Conservation (phyloP, 495 filamentous ascomycete genomes). For the Aspergillus campestris region DNA sequence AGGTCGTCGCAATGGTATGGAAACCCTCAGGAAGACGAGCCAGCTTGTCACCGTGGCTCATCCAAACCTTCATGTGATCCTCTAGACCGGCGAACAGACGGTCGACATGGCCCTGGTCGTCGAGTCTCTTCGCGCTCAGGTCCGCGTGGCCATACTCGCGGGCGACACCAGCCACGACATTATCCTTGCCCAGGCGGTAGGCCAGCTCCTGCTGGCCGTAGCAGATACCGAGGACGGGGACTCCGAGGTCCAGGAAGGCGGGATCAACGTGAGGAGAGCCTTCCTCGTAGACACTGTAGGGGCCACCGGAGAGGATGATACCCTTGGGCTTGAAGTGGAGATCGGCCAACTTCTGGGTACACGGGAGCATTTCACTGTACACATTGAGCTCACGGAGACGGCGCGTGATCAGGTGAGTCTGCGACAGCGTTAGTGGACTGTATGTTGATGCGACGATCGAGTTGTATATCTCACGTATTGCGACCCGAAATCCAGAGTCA, state of each 20-base stretch:
- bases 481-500: conserved; percentile 60
- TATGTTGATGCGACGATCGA: conserved; percentile 1
- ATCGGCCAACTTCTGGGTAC: conserved; percentile 76
- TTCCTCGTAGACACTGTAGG: conserved; percentile 64
- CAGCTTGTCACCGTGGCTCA: conserved; percentile 86
- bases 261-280: conserved; percentile 72
- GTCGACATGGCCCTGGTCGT: conserved; percentile 57
- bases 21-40: conserved; percentile 62
- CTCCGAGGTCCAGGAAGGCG: conserved; percentile 66
- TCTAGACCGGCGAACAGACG: conserved; percentile 63
- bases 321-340: conserved; percentile 76
- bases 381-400: conserved; percentile 74
- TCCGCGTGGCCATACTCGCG: conserved; percentile 66
- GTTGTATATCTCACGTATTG: conserved; percentile 10
- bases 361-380: conserved; percentile 88
- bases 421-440: background rate
- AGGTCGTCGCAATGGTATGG: conserved; percentile 60
- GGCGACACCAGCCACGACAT: conserved; percentile 64
- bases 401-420: conserved; percentile 53
- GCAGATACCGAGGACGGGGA: conserved; percentile 71
- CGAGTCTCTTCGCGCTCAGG: conserved; percentile 42
- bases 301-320: conserved; percentile 63
- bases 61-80: conserved; percentile 63
- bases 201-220: conserved; percentile 82
- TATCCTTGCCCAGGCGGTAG: conserved; percentile 55